phyloP scores from a whole-genome alignment of 805 yeast genomes.

The Torulaspora maleeae region DNA sequence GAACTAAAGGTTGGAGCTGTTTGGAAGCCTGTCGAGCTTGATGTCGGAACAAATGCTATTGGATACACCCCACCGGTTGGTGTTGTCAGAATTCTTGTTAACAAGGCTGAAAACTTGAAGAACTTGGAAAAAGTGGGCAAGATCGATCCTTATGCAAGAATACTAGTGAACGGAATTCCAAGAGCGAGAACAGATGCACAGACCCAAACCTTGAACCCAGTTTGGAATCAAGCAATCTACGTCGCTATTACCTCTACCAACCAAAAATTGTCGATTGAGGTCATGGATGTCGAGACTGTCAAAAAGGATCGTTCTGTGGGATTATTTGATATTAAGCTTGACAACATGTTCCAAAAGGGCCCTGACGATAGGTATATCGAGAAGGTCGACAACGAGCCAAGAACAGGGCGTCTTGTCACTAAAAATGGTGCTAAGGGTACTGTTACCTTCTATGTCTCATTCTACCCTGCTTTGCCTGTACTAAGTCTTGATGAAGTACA shows the following conservation, averaged over 20 bases:
- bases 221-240: slow-evolving; percentile 78
- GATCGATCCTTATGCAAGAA: slow-evolving; percentile 85
- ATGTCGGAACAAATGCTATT: slow-evolving; percentile 60
- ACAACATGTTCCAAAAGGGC: slow-evolving; percentile 59
- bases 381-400: slow-evolving; percentile 49
- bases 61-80: slow-evolving; percentile 96
- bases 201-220: slow-evolving; percentile 68
- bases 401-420: slow-evolving; percentile 59
- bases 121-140: slow-evolving; percentile 87
- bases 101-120: slow-evolving; percentile 66
- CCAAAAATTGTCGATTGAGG: slow-evolving; percentile 80
- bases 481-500: slow-evolving; percentile 66
- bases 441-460: slow-evolving; percentile 66
- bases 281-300: slow-evolving; percentile 80
- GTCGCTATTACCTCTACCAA: slow-evolving; percentile 77
- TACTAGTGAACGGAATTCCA: slow-evolving; percentile 70
- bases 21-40: slow-evolving; percentile 85
- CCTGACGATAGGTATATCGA: slow-evolving; percentile 59
- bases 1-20: slow-evolving; percentile 61
- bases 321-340: slow-evolving; percentile 62
- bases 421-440: slow-evolving; percentile 83
- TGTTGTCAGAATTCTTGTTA: slow-evolving; percentile 68
- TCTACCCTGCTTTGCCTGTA: slow-evolving; percentile 81
- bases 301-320: slow-evolving; percentile 88
- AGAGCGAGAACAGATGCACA: slow-evolving; percentile 71